Conservation (phyloP, 208 protist genomes). For the Tritrichomonas foetus region DNA sequence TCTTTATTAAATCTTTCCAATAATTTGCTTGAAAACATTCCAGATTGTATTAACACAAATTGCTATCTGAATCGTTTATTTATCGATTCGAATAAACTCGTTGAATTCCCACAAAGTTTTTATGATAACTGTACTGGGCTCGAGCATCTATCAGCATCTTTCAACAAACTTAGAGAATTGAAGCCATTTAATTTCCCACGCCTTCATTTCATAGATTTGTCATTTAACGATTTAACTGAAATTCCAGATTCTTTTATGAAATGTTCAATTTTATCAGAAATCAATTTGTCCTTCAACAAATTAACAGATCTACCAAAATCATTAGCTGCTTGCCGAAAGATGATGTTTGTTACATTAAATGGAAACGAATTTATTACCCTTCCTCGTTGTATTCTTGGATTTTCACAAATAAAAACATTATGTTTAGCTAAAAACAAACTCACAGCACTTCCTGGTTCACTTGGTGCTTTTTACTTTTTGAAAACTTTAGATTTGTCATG, state of each 20-base stretch:
- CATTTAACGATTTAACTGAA: neutral
- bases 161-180: neutral
- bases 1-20: neutral
- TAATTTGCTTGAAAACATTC: neutral
- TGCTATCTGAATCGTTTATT: neutral
- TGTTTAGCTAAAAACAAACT: neutral
- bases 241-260: neutral
- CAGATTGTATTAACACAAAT: neutral
- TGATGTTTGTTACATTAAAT: neutral
- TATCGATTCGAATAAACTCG: neutral
- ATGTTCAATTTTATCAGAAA: neutral
- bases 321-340: neutral
- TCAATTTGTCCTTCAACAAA: neutral
- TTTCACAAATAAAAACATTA: neutral
- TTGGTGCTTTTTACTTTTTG: neutral
- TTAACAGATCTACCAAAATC: neutral
- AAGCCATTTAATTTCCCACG: neutral
- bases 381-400: neutral
- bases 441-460: neutral
- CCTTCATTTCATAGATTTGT: neutral
- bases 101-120: neutral
- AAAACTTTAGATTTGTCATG: neutral
- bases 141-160: neutral
- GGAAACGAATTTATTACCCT: neutral
- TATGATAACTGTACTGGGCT: neutral